Percentiles rank a stretch among this genome's conserved stretches.
Conservation (phyloP, 1,284 basidiomycete genomes). For the Rhodotorula sp. region DNA sequence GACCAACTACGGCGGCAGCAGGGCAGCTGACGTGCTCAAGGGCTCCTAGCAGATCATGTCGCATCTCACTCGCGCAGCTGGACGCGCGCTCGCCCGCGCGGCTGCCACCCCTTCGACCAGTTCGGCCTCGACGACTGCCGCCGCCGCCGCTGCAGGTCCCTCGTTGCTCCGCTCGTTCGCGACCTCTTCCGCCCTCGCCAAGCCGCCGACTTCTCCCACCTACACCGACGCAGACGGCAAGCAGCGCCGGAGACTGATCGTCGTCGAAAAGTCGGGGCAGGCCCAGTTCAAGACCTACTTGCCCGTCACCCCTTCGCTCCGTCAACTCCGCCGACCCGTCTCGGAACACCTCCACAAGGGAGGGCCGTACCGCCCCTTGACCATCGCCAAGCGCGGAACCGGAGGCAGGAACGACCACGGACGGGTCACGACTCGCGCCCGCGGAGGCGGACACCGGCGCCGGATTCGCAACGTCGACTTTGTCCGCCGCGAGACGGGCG, state of each 20-base stretch:
- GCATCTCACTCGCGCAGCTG: slow-evolving; percentile 9
- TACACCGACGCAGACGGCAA: slow-evolving; percentile 11
- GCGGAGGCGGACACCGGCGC: slow-evolving; percentile 87
- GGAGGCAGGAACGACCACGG: slow-evolving; percentile 85
- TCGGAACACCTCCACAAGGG: slow-evolving; percentile 81
- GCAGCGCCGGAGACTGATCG: slow-evolving; percentile 31
- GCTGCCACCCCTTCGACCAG: background rate
- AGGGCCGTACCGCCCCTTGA: slow-evolving; percentile 76
- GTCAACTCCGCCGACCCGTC: slow-evolving; percentile 78
- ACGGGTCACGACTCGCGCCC: slow-evolving; percentile 79
- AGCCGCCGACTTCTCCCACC: slow-evolving; percentile 16
- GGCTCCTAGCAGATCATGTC: background rate
- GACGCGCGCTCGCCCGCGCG: slow-evolving; percentile 5
- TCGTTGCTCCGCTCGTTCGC: slow-evolving; percentile 17
- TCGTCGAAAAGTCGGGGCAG: slow-evolving; percentile 33
- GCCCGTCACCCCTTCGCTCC: slow-evolving; percentile 78
- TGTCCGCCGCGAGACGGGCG: slow-evolving; percentile 67
- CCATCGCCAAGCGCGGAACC: slow-evolving; percentile 73
- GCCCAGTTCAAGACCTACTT: slow-evolving; percentile 79
- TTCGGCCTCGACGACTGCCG: background rate
- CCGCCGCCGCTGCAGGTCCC: background rate
- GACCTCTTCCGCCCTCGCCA: slow-evolving; percentile 6
- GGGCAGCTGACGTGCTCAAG: background rate
- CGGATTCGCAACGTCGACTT: slow-evolving; percentile 89
- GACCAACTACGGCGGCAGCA: no score